Conservation (phyloP, 768 basidiomycete genomes). For the Tephrocybe rancida region DNA sequence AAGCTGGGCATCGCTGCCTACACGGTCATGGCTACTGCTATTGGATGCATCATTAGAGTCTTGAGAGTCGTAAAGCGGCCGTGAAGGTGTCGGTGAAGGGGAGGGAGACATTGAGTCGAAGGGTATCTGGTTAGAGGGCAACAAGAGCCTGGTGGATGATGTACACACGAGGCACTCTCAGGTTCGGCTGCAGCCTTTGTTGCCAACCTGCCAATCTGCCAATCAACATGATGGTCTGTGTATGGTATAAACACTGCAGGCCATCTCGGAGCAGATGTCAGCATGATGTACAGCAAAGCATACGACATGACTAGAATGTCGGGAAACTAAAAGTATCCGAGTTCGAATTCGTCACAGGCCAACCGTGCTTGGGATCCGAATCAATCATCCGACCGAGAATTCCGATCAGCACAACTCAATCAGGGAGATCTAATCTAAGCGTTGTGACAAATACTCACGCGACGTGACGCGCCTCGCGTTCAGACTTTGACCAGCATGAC, state of each 20-base stretch:
- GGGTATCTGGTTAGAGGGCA: not conserved
- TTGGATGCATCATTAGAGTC: slow-evolving; percentile 5
- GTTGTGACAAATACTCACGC: slow-evolving; percentile 16
- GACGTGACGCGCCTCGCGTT: slow-evolving; percentile 18
- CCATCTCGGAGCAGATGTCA: no score
- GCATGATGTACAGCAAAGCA: no score
- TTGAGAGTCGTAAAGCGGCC: not conserved
- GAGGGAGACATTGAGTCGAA: not conserved
- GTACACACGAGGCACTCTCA: not conserved
- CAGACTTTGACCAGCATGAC: slow-evolving; percentile 36
- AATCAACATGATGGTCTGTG: no score
- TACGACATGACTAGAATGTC: no score
- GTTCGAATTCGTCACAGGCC: no score
- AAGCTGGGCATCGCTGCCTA: slow-evolving; percentile 1
- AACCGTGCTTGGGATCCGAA: no score
- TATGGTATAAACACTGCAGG: no score
- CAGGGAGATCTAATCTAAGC: not conserved
- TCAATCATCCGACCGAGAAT: no score
- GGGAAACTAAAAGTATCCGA: no score
- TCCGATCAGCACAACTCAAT: no score
- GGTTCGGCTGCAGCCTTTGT: not conserved
- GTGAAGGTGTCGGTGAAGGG: not conserved
- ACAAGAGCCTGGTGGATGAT: not conserved
- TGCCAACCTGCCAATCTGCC: not conserved
- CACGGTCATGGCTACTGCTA: not conserved